A percentile compares a stretch with the other conserved stretches of the same genome.
These are phyloP conservation scores for Biscogniauxia sp. DNA, from an alignment of 2,329 filamentous ascomycete species.

Conservation along the genomic window DNA sequence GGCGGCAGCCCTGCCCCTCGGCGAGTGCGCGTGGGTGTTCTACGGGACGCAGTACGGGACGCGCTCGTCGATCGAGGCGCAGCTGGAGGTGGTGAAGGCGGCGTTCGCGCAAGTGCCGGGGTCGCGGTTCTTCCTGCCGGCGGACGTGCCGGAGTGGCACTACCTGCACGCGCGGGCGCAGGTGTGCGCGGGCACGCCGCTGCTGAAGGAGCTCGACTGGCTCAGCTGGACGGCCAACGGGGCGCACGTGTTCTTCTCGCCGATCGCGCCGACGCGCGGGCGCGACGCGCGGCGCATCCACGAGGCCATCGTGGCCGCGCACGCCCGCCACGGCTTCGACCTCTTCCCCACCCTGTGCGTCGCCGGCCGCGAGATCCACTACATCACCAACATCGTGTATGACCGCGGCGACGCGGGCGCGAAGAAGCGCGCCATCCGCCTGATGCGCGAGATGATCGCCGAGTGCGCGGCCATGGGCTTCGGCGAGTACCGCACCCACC, in stretches of 20 bases:
- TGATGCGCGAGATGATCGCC: conserved; percentile 36
- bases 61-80: conserved; percentile 28
- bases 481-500: conserved; percentile 46
- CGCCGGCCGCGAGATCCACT: conserved; percentile 53
- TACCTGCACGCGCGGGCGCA: conserved; percentile 36
- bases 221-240: conserved; percentile 52
- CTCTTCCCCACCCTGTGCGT: conserved; percentile 51
- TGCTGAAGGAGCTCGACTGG: conserved; percentile 39
- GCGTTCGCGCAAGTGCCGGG: conserved; percentile 42
- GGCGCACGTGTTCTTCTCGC: conserved; percentile 50
- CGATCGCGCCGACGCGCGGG: conserved; percentile 48
- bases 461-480: conserved; percentile 41
- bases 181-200: conserved; percentile 36
- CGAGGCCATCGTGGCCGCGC: conserved; percentile 35
- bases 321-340: conserved; percentile 46
- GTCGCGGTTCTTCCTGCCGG: conserved; percentile 40
- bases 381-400: conserved; percentile 54
- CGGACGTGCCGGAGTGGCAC: conserved; percentile 38
- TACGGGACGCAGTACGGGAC: conserved; percentile 46
- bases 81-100: conserved; percentile 40
- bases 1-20: conserved; percentile 38
- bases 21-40: conserved; percentile 47
- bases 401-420: conserved; percentile 41
- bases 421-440: conserved; percentile 27
- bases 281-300: conserved; percentile 46